Conservation (phyloP, 345 rosid species). For the Citrus unshiu region DNA sequence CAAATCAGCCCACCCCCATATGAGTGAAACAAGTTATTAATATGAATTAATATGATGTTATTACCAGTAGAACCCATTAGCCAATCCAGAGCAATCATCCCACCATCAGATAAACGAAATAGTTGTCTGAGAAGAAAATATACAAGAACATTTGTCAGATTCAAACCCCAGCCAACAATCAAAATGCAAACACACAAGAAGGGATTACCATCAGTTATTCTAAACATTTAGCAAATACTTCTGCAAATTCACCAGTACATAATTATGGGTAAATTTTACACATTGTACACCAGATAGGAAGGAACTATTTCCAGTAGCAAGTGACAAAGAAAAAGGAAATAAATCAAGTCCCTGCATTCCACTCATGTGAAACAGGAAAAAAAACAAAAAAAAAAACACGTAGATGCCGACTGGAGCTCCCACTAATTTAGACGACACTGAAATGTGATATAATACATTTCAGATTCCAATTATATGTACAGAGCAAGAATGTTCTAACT, state of each 20-base stretch:
- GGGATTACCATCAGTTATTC: background rate
- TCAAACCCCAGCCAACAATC: background rate
- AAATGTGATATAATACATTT: background rate
- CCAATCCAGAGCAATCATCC: constrained; percentile 93
- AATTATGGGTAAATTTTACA: background rate
- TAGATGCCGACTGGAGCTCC: too few relatives aligned
- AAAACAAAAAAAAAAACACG: too few relatives aligned
- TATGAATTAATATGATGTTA: background rate
- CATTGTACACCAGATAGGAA: background rate
- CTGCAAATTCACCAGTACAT: background rate
- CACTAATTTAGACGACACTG: too few relatives aligned
- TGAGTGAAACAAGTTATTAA: background rate
- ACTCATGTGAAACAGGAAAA: background rate
- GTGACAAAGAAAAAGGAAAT: background rate
- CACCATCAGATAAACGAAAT: constrained; percentile 77
- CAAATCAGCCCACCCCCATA: constrained; percentile 84
- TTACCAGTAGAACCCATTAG: constrained; percentile 56
- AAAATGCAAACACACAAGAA: background rate
- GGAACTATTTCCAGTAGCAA: background rate
- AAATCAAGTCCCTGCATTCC: background rate
- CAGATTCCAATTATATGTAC: background rate
- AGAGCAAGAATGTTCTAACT: background rate
- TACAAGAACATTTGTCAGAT: background rate
- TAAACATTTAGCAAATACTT: background rate
- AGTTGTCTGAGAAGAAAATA: constrained; percentile 44